These are phyloP conservation scores for Colletotrichum musicola DNA, from an alignment of 2,329 filamentous ascomycete genomes.

Conservation along the genomic window DNA sequence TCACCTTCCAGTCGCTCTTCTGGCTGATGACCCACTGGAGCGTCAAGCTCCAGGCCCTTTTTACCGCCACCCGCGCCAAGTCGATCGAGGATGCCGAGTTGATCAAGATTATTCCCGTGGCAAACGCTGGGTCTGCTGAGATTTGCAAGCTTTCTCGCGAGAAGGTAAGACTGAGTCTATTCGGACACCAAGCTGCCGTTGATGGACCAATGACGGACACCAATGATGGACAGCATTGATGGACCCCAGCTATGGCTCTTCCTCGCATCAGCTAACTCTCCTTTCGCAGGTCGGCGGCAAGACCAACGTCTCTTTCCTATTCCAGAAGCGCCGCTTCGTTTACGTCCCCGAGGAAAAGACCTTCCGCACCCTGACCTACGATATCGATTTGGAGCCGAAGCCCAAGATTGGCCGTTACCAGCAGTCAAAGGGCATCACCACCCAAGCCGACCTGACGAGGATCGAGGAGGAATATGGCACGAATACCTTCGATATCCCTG, in stretches of 20 bases:
- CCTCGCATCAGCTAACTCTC: not conserved
- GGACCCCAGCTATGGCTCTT: too few relatives aligned
- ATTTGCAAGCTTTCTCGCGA: constrained; percentile 87
- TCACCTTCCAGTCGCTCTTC: constrained; percentile 87
- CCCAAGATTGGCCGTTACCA: constrained; percentile 85
- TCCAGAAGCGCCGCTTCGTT: constrained; percentile 97
- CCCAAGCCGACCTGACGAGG: constrained; percentile 80
- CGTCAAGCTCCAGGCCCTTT: constrained; percentile 84
- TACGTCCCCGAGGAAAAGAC: constrained; percentile 78
- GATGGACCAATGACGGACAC: too few relatives aligned
- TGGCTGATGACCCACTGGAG: constrained; percentile 99
- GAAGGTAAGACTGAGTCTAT: constrained; percentile 51
- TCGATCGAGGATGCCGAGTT: constrained; percentile 80
- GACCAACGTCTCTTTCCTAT: constrained; percentile 87
- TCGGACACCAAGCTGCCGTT: too few relatives aligned
- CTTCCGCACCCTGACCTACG: constrained; percentile 87
- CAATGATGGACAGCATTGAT: too few relatives aligned
- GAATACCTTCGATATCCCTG: constrained; percentile 97
- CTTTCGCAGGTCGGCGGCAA: constrained; percentile 74
- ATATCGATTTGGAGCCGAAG: constrained; percentile 87
- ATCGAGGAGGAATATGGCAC: constrained; percentile 93
- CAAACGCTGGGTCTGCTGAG: constrained; percentile 89
- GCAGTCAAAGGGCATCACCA: constrained; percentile 79
- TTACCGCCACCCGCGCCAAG: constrained; percentile 80
- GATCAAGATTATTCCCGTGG: constrained; percentile 92